Conservation (phyloP, 805 yeast genomes). For the Phaffomyces thermotolerans region DNA sequence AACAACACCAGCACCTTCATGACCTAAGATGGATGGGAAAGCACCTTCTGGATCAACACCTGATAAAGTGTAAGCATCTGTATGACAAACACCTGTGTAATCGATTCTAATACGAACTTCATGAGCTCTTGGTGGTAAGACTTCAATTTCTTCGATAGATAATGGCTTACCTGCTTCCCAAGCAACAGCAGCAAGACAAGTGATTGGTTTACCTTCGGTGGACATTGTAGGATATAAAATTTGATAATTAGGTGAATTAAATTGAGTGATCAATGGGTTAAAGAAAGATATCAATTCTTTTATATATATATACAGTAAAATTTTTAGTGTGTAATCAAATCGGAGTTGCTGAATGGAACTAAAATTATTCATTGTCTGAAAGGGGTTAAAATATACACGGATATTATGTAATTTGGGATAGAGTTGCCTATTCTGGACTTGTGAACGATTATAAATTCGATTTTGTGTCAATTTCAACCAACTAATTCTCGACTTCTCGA, state of each 20-base stretch:
- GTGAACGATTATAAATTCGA: neutral
- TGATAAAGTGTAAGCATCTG: conserved; percentile 93
- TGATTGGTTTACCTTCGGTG: conserved; percentile 40
- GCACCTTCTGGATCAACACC: conserved; percentile 97
- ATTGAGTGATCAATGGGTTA: neutral
- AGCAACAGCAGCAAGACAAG: conserved; percentile 94
- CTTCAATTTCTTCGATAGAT: conserved; percentile 79
- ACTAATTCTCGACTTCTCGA: neutral
- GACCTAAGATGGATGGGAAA: conserved; percentile 90
- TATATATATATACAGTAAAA: too few relatives aligned
- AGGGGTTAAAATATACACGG: neutral
- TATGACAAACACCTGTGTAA: conserved; percentile 95
- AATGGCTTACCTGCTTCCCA: conserved; percentile 91
- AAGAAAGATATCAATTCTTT: too few relatives aligned
- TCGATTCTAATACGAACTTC: conserved; percentile 89
- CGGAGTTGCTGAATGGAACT: neutral
- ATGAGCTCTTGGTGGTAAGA: conserved; percentile 91
- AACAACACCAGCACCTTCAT: conserved; percentile 97
- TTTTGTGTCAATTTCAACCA: neutral
- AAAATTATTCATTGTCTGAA: neutral
- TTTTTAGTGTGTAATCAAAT: too few relatives aligned
- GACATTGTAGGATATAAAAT: conserved; percentile 3
- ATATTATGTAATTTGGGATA: too few relatives aligned
- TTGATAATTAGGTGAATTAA: neutral
- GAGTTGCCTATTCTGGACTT: neutral